Conservation (phyloP, 371 early-diverging fungal genomes). For the Actinomucor elegans region DNA sequence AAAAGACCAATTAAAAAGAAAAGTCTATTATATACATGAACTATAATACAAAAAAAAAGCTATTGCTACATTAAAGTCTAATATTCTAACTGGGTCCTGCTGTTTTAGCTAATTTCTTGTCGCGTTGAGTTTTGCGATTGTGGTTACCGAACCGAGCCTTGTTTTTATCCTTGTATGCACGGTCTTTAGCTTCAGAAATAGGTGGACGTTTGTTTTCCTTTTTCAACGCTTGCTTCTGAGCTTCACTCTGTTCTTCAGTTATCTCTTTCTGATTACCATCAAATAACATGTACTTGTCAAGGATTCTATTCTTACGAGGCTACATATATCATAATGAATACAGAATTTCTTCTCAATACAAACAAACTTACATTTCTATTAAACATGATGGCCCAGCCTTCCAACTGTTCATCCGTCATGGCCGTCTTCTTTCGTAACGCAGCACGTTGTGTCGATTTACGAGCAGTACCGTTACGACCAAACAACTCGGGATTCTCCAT, state of each 20-base stretch:
- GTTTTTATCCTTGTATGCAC: slow-evolving; percentile 57
- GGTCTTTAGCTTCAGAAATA: slow-evolving; percentile 30
- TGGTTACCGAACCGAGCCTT: slow-evolving; percentile 69
- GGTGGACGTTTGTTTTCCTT: slow-evolving; percentile 20
- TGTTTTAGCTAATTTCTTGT: slow-evolving; percentile 56
- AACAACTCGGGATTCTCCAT: slow-evolving; percentile 58
- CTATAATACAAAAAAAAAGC: neutral
- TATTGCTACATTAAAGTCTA: neutral
- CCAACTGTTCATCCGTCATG: slow-evolving; percentile 90
- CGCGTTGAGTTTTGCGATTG: slow-evolving; percentile 64
- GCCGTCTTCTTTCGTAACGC: slow-evolving; percentile 63
- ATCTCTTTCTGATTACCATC: slow-evolving; percentile 31
- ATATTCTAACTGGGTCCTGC: slow-evolving; percentile 4
- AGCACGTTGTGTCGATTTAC: slow-evolving; percentile 65
- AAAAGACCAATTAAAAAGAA: neutral
- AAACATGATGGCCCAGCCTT: slow-evolving; percentile 92
- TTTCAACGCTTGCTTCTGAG: slow-evolving; percentile 8
- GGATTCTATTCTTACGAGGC: slow-evolving; percentile 65
- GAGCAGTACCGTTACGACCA: slow-evolving; percentile 49
- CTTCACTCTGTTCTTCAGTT: slow-evolving; percentile 7
- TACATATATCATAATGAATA: slow-evolving; percentile 16
- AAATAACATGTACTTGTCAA: slow-evolving; percentile 61
- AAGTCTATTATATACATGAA: neutral
- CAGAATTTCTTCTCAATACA: neutral
- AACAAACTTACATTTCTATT: slow-evolving; percentile 69